Evolutionary conservation across 2,329 filamentous ascomycete species (phyloP), one percentile per base, ranked within the genome.

Genomic region (Hypoxylon sp.): DNA sequence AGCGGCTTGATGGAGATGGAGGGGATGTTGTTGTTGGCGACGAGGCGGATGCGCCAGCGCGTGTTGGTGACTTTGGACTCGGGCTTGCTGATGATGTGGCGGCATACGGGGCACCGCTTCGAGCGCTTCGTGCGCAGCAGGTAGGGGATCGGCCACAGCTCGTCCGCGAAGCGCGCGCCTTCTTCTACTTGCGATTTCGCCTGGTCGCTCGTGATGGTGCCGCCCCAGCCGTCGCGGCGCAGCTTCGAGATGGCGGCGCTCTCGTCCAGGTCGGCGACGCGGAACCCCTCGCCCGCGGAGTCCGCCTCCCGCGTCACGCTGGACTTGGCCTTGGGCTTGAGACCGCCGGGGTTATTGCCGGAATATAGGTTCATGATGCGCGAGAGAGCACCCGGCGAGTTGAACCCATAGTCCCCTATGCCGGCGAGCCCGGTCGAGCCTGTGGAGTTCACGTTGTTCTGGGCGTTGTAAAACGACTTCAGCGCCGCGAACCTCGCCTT

Each of bases 361-460:
- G 92, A 93, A 79, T 97, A 97, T 24, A 97, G 83, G 67, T 89
- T 94, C 93, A 97, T 96, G 73, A 98, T 96, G 30, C 95, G 89
- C 24, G 92, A 90, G 56, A 97, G 81, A 8, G 93, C 92, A 4
- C 89, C 91, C 0, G 95, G 94, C 0, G 94, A 97, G 20, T 85
- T 86, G 56, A 91, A 87, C 1, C 90, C 89, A 26, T 88, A 78
- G 48, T 84, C 82, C 22, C 78, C 78, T 2, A 83, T 64, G 28
- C 78, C 74, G 0, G 81, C 74, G n/a, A 85, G 70, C 1, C 86
- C 85, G 2, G 85, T 84, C 4, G 85, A 77, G 11, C 84, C 83
- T 2, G 83, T 78, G 22, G 86, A 81, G 52, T 36, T 61, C 32
- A 91, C 87, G 36, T 88, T 85, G 14, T 96, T 83, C 75, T 97